A percentile compares a stretch with the other conserved stretches of the same genome.
These are phyloP conservation scores for Neurospora hispaniola DNA, from an alignment of 495 filamentous ascomycete species.

Conservation along the genomic window DNA sequence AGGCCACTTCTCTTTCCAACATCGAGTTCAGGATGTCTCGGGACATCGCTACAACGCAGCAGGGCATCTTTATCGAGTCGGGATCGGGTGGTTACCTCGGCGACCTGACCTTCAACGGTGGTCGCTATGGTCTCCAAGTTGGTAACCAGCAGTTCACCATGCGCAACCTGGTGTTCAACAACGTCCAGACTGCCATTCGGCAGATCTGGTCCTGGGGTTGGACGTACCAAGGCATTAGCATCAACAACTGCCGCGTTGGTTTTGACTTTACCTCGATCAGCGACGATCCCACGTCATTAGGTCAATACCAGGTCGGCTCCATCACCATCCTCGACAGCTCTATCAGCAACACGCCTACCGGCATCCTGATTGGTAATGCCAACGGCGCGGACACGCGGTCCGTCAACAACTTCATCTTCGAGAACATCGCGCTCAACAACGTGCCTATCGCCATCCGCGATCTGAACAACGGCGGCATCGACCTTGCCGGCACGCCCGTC, in stretches of 20 bases:
- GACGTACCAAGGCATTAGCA: slow-evolving; percentile 59
- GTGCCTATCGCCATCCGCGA: slow-evolving; percentile 45
- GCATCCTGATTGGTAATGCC: slow-evolving; percentile 36
- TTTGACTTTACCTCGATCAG: slow-evolving; percentile 41
- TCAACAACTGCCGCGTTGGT: slow-evolving; percentile 53
- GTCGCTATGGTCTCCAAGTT: slow-evolving; percentile 47
- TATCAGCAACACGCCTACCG: slow-evolving; percentile 54
- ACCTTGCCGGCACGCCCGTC: slow-evolving; percentile 47
- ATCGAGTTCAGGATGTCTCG: slow-evolving; percentile 55
- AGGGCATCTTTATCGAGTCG: slow-evolving; percentile 65
- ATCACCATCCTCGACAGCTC: slow-evolving; percentile 67
- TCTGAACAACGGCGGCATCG: slow-evolving; percentile 33
- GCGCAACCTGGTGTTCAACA: slow-evolving; percentile 55
- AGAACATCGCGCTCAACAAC: slow-evolving; percentile 56
- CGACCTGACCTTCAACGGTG: slow-evolving; percentile 65
- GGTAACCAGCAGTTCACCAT: slow-evolving; percentile 80
- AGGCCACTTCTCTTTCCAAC: slow-evolving; percentile 67
- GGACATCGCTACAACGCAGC: slow-evolving; percentile 49
- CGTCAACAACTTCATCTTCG: slow-evolving; percentile 43
- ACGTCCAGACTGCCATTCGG: slow-evolving; percentile 43
- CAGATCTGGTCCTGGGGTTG: slow-evolving; percentile 43
- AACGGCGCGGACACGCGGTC: slow-evolving; percentile 28
- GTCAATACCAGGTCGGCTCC: slow-evolving; percentile 33
- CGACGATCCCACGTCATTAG: not conserved
- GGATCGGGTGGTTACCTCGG: slow-evolving; percentile 65